Evolutionary conservation across 805 yeast species (phyloP).

Genomic region (Monosporozyma aquatica): DNA sequence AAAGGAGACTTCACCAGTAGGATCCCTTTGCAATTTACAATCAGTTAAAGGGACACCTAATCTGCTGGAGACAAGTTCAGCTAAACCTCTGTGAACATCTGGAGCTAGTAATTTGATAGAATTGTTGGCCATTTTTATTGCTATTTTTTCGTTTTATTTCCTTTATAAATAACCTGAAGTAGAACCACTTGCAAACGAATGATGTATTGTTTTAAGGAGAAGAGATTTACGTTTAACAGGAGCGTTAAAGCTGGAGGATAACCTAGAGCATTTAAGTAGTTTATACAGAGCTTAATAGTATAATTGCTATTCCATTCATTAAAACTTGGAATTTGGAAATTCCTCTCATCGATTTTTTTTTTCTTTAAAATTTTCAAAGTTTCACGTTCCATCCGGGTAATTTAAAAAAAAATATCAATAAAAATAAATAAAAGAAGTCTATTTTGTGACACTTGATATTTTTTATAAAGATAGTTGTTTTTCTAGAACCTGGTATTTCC

Average conservation of each 20-base stretch:
- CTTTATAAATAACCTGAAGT: too few species aligned
- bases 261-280: not conserved
- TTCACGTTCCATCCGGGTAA: not conserved
- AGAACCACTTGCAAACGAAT: not conserved
- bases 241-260: conserved; percentile 1
- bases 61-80: conserved; percentile 57
- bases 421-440: too few species aligned
- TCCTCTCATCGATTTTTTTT: not conserved
- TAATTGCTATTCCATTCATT: not conserved
- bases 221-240: conserved; percentile 1
- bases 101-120: conserved; percentile 61
- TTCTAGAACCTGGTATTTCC: too few species aligned
- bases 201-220: not conserved
- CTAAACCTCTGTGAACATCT: conserved; percentile 59
- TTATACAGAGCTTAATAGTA: not conserved
- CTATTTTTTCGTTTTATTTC: not conserved
- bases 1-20: conserved; percentile 66
- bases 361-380: conserved; percentile 1
- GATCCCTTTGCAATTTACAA: conserved; percentile 53
- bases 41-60: conserved; percentile 55
- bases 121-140: conserved; percentile 51
- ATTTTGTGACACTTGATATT: too few species aligned
- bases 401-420: not conserved
- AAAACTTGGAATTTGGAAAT: not conserved
- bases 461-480: too few species aligned